Conservation (phyloP, 441 rosid species). For the Syzygium syzygioides region DNA sequence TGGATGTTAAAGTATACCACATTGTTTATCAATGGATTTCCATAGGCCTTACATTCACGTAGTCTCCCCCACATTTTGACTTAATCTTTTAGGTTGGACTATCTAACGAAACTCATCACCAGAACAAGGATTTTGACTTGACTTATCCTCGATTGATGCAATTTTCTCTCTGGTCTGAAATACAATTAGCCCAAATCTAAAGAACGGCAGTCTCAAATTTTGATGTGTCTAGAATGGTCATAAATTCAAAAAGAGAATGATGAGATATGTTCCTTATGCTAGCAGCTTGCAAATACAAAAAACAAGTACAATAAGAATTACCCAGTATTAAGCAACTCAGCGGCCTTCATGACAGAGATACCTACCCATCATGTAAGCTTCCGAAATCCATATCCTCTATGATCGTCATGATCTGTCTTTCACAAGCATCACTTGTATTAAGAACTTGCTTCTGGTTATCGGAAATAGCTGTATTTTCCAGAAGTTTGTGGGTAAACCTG, state of each 20-base stretch:
- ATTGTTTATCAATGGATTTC: background rate
- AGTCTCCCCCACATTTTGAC: background rate
- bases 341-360: background rate
- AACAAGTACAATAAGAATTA: background rate
- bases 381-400: slow-evolving; percentile 46
- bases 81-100: background rate
- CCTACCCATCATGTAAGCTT: slow-evolving; percentile 61
- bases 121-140: background rate
- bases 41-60: background rate
- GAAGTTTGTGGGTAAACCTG: slow-evolving; percentile 66
- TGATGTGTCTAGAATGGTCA: background rate
- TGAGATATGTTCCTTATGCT: background rate
- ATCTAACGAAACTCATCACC: background rate
- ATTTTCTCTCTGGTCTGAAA: background rate
- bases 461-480: slow-evolving; percentile 42
- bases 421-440: slow-evolving; percentile 74
- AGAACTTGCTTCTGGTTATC: slow-evolving; percentile 73
- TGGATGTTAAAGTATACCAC: background rate
- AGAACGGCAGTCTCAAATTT: background rate
- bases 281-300: background rate
- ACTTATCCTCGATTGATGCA: background rate
- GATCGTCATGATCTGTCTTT: slow-evolving; percentile 63
- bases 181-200: background rate
- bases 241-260: background rate
- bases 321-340: background rate